Evolutionary conservation across 2,329 filamentous ascomycete species (phyloP), one percentile per base, ranked within the genome.

Genomic region (Stemphylium vesicarium): DNA sequence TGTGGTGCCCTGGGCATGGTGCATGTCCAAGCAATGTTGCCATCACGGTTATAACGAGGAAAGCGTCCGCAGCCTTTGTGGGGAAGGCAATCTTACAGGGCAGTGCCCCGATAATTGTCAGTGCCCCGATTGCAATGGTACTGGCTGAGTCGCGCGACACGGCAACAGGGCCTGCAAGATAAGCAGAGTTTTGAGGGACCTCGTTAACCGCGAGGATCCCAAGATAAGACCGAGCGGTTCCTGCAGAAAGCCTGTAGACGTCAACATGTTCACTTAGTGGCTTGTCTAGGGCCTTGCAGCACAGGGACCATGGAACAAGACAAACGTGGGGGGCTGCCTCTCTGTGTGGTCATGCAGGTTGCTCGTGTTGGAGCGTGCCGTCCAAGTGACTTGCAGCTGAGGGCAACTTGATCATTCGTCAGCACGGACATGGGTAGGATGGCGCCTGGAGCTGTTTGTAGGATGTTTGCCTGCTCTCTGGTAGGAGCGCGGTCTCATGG

Each of bases 311-410:
- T 58, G 48, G 43, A 61, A 57, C 56, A 63, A 64, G 65, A 55
- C 8, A 40, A 64, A 52, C 65, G 70, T 73, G 71, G 71, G 71
- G 69, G 71, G 67, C 50, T 42, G 53, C 50, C 56, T 57, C 47
- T 56, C 39, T 33, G 40, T 36, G 57, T 50, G 50, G 31, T 46
- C 50, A 55, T 50, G 57, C 45, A 56, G 42, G 50, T 40, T 39
- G 52, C 35, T 62, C 50, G 53, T 57, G 53, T 59, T 50, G 38
- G 46, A 43, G 42, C 39, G 50, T 36, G 41, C 50, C 42, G 43
- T 40, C 22, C 69, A 68, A 68, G 70, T 71, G 68, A 73, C 65
- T 59, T 56, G 55, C 60, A 65, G 60, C 48, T 65, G 64, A 42
- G 41, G 42, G 42, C 38, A 40, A 38, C 33, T 18, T 20, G 26